Conservation (phyloP, 225 moss, liverwort and hornwort species). For the Thuidium tamariscinum region DNA sequence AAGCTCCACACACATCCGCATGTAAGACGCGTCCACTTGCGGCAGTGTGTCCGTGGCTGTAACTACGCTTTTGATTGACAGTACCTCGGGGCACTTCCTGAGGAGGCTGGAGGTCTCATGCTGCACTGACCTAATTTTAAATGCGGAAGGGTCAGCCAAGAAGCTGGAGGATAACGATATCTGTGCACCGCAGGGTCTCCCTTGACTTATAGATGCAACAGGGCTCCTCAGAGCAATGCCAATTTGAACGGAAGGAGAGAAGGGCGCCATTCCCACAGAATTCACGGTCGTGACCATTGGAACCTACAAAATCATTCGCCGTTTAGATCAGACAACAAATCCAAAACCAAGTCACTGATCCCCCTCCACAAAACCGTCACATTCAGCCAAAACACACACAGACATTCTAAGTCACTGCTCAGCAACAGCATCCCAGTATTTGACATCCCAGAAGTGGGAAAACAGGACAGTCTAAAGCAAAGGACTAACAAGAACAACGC, state of each 20-base stretch:
- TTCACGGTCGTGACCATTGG: neutral
- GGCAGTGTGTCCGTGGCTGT: neutral
- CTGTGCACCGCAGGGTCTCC: neutral
- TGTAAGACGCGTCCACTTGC: constrained; percentile 50
- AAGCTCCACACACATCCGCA: constrained; percentile 80
- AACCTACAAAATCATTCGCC: neutral
- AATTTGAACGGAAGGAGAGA: neutral
- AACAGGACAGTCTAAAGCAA: neutral
- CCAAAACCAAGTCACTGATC: neutral
- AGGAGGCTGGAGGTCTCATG: neutral
- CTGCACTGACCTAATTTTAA: neutral
- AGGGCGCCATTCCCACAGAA: neutral
- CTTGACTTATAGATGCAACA: neutral
- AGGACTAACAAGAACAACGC: neutral
- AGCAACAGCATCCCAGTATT: neutral
- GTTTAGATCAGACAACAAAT: neutral
- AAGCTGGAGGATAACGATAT: neutral
- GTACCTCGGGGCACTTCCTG: neutral
- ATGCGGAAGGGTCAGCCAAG: neutral
- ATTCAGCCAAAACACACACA: neutral
- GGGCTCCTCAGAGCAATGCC: neutral
- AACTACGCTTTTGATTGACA: neutral
- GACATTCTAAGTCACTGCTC: neutral
- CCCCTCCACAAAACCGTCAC: neutral
- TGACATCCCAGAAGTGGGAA: neutral